Percentiles rank a stretch among this genome's conserved stretches.
Conservation (phyloP, 352 stramenopile genomes). For the Elongisporangium anandrum region DNA sequence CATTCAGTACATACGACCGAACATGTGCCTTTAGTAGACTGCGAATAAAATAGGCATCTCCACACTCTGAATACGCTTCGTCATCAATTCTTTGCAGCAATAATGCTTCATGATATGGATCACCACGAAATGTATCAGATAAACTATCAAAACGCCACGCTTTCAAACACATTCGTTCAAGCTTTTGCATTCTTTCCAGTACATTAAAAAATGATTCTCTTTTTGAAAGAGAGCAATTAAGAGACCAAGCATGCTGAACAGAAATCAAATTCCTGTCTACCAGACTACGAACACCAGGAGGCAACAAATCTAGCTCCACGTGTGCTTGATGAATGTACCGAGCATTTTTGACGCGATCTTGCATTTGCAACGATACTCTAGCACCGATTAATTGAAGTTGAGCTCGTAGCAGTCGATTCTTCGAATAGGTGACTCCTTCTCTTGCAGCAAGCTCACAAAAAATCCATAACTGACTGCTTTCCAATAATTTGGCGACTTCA, state of each 20-base stretch:
- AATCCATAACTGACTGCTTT: constrained; percentile 29
- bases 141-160: constrained; percentile 52
- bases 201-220: constrained; percentile 32
- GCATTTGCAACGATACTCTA: constrained; percentile 13
- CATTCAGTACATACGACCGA: constrained; percentile 26
- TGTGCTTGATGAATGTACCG: constrained; percentile 25
- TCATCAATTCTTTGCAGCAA: constrained; percentile 49
- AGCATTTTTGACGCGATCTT: constrained; percentile 13
- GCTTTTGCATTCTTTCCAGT: constrained; percentile 43
- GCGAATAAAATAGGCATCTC: constrained; percentile 50
- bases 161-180: constrained; percentile 61
- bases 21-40: constrained; percentile 48
- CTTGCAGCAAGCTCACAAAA: constrained; percentile 19
- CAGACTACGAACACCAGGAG: neutral
- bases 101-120: constrained; percentile 49
- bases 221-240: constrained; percentile 23
- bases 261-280: constrained; percentile 20
- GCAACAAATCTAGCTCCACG: constrained; percentile 14
- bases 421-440: constrained; percentile 22
- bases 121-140: constrained; percentile 20
- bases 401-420: constrained; percentile 14
- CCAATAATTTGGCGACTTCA: constrained; percentile 27
- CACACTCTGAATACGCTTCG: constrained; percentile 32
- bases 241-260: constrained; percentile 29
- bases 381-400: constrained; percentile 26